Evolutionary conservation across 306 rosid species (phyloP), one percentile per base, ranked within the genome.

Genomic region (Acmispon strigosus): DNA sequence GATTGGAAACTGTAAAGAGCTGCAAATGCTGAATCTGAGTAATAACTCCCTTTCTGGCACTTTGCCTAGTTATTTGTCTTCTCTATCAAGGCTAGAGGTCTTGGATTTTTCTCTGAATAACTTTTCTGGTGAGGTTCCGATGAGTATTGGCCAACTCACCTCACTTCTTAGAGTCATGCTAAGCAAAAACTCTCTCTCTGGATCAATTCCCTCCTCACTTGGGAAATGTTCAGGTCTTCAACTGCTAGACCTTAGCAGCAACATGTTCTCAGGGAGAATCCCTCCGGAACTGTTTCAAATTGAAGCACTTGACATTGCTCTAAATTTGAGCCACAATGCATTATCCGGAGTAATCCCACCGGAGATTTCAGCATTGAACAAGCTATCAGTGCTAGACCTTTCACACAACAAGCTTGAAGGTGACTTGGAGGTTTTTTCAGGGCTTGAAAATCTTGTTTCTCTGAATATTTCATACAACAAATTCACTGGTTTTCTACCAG

Each of bases 21-120:
- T 92, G n/a, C 95, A 92, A 81, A 88, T 89, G 88, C 72, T 92
- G 68, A 90, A 87, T 80, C 85, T 92, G 4, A 89, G 96, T 77
- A 87, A 89, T 49, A 92, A 92, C 84, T 83, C 86, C 8, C 84
- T 92, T 69, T 81, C 87, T 22, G 96, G 92, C 14, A 70, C 66
- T 60, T 80, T 89, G 76, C 92, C 90, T 32, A 69, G 61, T 60
- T 81, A 81, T 58, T 70, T 92, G 49, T 81, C 95, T 58, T 85
- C 89, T 43, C 84, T 92, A 49, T 74, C 83, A 27, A 78, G 78
- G 73, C 88, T 92, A 56, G 88, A 88, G 73, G 96, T 85, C 16
- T 72, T 92, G 52, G 98, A 92, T 82, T 72, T 86, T 59, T 86
- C 96, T n/a, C 58, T 48, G 48, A 92, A 92, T 69, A 81, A 69